phyloP scores from a whole-genome alignment of 2,329 filamentous ascomycete genomes.

The Xylaria hypoxylon region DNA sequence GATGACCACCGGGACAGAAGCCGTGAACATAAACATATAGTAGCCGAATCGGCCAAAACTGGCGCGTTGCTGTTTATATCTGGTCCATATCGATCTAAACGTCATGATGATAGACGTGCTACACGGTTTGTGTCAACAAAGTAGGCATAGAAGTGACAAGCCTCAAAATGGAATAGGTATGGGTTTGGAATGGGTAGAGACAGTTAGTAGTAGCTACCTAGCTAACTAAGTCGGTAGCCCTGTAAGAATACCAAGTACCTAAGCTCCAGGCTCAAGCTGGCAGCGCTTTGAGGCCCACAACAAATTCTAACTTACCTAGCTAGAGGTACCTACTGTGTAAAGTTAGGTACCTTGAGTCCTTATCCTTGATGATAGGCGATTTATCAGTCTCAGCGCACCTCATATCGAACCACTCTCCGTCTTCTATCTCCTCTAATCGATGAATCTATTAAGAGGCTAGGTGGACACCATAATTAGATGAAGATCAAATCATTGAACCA shows the following conservation, averaged over 20 bases:
- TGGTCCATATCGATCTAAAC: constrained; percentile 53
- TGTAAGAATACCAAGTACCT: no score
- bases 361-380: neutral
- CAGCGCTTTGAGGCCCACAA: constrained; percentile 29
- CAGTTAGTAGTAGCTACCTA: no score
- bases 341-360: no score
- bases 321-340: no score
- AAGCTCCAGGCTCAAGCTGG: neutral
- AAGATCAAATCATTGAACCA: neutral
- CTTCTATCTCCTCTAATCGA: neutral
- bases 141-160: neutral
- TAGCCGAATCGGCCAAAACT: constrained; percentile 54
- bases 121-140: neutral
- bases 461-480: neutral
- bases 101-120: constrained; percentile 49
- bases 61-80: constrained; percentile 42
- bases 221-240: no score
- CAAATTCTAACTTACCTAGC: neutral
- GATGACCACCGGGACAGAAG: constrained; percentile 72
- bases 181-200: no score
- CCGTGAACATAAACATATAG: constrained; percentile 64
- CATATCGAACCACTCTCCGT: neutral
- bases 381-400: neutral
- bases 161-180: neutral
- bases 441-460: neutral